A percentile compares a stretch with the other conserved stretches of the same genome.
Conservation (phyloP, 108 stramenopile genomes). For the Phaeodactylum tricornutum region DNA sequence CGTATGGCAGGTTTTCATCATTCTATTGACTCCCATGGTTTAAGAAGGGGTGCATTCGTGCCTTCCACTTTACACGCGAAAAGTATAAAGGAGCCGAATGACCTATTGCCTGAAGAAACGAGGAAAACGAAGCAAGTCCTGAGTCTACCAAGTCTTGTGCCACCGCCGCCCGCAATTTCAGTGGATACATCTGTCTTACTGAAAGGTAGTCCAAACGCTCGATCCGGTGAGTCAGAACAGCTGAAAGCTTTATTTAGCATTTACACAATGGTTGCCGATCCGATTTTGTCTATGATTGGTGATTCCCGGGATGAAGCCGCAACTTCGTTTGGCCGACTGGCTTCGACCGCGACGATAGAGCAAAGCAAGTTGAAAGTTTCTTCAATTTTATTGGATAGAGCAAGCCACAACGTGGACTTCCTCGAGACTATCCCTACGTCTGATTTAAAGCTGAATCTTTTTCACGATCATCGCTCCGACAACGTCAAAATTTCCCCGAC, state of each 20-base stretch:
- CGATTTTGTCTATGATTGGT: slow-evolving; percentile 33
- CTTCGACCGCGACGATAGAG: slow-evolving; percentile 22
- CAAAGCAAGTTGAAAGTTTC: slow-evolving; percentile 30
- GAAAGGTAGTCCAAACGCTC: slow-evolving; percentile 5
- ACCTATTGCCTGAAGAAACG: too few relatives aligned
- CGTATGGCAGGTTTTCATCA: slow-evolving; percentile 35
- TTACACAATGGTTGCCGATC: slow-evolving; percentile 35
- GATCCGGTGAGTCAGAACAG: slow-evolving; percentile 16
- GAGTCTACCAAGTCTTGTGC: slow-evolving; percentile 36
- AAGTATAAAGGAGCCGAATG: background rate
- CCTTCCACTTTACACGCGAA: background rate
- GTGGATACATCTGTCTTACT: slow-evolving; percentile 47
- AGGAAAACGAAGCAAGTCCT: slow-evolving; percentile 28
- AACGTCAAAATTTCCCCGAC: background rate
- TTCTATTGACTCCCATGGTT: background rate
- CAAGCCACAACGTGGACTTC: slow-evolving; percentile 18
- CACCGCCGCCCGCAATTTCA: slow-evolving; percentile 36
- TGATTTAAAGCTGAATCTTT: slow-evolving; percentile 20
- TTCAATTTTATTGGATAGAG: slow-evolving; percentile 13
- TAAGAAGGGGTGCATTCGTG: background rate
- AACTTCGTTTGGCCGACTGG: slow-evolving; percentile 40
- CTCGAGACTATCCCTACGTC: slow-evolving; percentile 30
- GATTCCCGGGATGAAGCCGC: slow-evolving; percentile 11
- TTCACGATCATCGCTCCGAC: slow-evolving; percentile 16
- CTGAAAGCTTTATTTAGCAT: slow-evolving; percentile 35